These are phyloP conservation scores for Luffa acutangula DNA, from an alignment of 306 rosid genomes.

Conservation along the genomic window DNA sequence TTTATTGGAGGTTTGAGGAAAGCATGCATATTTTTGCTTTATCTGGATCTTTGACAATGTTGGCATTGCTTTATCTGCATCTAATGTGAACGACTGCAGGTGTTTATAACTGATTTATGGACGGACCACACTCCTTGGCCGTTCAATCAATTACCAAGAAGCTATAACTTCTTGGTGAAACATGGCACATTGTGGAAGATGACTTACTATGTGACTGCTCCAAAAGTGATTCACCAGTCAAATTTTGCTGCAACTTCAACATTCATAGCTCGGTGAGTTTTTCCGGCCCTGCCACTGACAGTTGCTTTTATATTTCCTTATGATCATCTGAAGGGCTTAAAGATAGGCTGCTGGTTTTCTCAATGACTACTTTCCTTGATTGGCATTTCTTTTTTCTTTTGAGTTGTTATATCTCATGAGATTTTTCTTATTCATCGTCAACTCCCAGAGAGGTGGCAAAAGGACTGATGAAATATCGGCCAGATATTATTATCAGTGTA, in stretches of 20 bases:
- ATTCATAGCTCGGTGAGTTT: constrained; percentile 84
- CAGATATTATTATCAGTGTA: constrained; percentile 96
- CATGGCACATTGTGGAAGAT: constrained; percentile 83
- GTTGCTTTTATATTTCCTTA: background rate
- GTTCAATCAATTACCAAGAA: constrained; percentile 88
- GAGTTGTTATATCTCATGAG: background rate
- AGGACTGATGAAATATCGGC: constrained; percentile 92
- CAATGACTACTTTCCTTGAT: background rate
- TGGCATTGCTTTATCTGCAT: background rate
- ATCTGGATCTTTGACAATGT: background rate
- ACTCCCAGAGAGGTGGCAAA: constrained; percentile 63
- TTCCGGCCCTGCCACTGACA: background rate
- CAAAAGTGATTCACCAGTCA: constrained; percentile 80
- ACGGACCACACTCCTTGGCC: constrained; percentile 99
- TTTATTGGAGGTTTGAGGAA: background rate
- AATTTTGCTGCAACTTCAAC: constrained; percentile 86
- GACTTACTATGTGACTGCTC: constrained; percentile 86
- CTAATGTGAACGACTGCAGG: constrained; percentile 30
- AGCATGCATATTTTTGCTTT: background rate
- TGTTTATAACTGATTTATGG: constrained; percentile 93
- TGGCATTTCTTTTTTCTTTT: background rate
- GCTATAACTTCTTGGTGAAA: constrained; percentile 94
- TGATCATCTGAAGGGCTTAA: background rate
- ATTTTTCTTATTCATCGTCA: background rate
- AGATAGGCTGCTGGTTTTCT: background rate